Base-by-base conservation (phyloP, 2,329 filamentous ascomycete genomes). In the Exophiala calicioides region DNA sequence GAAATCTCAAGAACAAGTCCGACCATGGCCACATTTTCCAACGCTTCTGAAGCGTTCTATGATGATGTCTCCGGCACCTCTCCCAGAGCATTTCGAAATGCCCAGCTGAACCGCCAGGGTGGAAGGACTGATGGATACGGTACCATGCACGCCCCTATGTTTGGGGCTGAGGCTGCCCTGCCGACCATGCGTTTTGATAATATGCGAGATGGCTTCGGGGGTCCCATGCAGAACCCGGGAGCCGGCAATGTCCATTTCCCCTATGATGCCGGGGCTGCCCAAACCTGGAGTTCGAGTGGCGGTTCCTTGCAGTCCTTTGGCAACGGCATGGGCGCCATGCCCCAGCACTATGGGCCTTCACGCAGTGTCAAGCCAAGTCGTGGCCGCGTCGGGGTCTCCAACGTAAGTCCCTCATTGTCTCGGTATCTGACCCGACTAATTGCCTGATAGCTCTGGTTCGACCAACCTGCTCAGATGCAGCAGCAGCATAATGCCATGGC, bases 241-340 rank as follows among this genome's bases (percentile, higher is more conserved):
- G 75, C 76, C 53, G 74, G 72, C 46, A 80, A 76, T 46, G 47
- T 52, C 27, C 73, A 73, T 41, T 85, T 88, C 55, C 78, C 76
- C 47, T 86, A 90, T 58, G 88, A 90, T 62, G 81, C 82, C 63
- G 72, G 74, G 48, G 69, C 72, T n/a, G 76, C 78, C n/a, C 85
- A 89, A 62, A 83, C 85, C 15, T 95, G 90, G 90, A 88, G 84
- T 65, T 84, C 88, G 55, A 81, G 82, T 44, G 83, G 77, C 80
- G 53, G 76, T 90, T 58, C 84, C 82, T 71, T 84, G 60, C 65
- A 82, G 65, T 74, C 78, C 54, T 69, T 70, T 46, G 72, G 76
- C 36, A 77, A 75, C 58, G 69, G 82, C n/a, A 46, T 55, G 42
- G 48, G 45, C 18, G 41, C 21, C 13, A 44, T 52, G 27, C 37